Evolutionary conservation across 2,329 filamentous ascomycete species (phyloP).

Genomic region (Dothistroma pini): DNA sequence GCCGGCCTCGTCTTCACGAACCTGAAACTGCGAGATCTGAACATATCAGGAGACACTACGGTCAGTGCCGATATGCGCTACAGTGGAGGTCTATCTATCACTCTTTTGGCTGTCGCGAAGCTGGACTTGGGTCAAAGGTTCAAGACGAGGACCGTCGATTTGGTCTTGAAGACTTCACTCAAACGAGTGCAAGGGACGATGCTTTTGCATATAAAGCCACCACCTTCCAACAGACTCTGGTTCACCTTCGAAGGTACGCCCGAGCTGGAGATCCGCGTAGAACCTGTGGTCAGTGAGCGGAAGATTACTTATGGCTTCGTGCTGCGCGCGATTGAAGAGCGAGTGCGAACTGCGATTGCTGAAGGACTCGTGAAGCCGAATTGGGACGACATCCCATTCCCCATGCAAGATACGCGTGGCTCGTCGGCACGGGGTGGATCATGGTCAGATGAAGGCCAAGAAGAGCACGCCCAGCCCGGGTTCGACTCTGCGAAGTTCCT

Average conservation of each 20-base stretch:
- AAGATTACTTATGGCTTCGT: slow-evolving; percentile 96
- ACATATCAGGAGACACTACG: slow-evolving; percentile 83
- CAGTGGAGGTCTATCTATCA: slow-evolving; percentile 80
- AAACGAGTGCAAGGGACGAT: slow-evolving; percentile 82
- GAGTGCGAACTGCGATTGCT: slow-evolving; percentile 88
- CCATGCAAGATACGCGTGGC: slow-evolving; percentile 77
- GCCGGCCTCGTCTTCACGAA: slow-evolving; percentile 86
- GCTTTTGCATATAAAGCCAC: slow-evolving; percentile 84
- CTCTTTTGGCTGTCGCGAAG: slow-evolving; percentile 87
- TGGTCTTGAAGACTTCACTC: slow-evolving; percentile 80
- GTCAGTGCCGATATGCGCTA: slow-evolving; percentile 87
- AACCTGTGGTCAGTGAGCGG: slow-evolving; percentile 89
- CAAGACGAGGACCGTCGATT: slow-evolving; percentile 83
- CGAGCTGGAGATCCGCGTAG: slow-evolving; percentile 88
- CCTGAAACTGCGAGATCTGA: slow-evolving; percentile 80
- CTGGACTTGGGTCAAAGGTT: slow-evolving; percentile 87
- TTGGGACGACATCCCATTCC: slow-evolving; percentile 77
- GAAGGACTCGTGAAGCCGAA: slow-evolving; percentile 90
- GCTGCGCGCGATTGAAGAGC: slow-evolving; percentile 85
- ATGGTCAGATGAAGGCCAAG: slow-evolving; percentile 53
- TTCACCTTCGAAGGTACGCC: slow-evolving; percentile 91
- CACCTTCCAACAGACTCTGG: slow-evolving; percentile 95
- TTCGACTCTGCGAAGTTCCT: slow-evolving; percentile 11
- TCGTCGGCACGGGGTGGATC: slow-evolving; percentile 84
- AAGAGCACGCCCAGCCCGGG: slow-evolving; percentile 1